These are phyloP conservation scores for Trichomonascus vanleenenianus DNA, from an alignment of 805 yeast genomes.

Conservation along the genomic window DNA sequence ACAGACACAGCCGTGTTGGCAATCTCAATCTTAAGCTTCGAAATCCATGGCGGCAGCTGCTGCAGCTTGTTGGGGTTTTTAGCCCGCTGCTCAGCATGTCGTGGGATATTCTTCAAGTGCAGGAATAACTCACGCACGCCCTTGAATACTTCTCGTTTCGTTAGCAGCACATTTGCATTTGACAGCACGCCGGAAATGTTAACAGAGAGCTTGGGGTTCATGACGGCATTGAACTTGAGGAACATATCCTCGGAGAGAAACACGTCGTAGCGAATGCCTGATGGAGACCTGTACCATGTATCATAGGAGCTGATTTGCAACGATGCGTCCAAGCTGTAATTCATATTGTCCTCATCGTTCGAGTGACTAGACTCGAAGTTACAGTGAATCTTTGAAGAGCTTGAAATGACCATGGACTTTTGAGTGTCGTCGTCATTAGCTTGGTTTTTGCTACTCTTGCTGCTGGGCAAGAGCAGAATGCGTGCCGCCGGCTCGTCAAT, in stretches of 20 bases:
- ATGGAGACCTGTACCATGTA: conserved; percentile 26
- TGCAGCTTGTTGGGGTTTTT: conserved; percentile 7
- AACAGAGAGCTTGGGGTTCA: conserved; percentile 26
- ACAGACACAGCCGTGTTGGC: conserved; percentile 20
- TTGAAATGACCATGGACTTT: conserved; percentile 27
- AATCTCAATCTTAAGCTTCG: conserved; percentile 23
- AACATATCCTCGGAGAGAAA: conserved; percentile 18
- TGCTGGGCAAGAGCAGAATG: conserved; percentile 17
- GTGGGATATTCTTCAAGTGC: conserved; percentile 3
- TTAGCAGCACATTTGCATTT: conserved; percentile 22
- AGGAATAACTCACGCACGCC: conserved; percentile 21
- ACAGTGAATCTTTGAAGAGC: conserved; percentile 27
- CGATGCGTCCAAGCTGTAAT: conserved; percentile 20
- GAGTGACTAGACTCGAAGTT: conserved; percentile 26
- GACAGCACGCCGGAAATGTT: conserved; percentile 18
- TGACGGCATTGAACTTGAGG: conserved; percentile 18
- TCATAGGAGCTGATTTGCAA: conserved; percentile 19
- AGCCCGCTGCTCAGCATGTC: not conserved
- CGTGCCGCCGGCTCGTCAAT: conserved; percentile 30
- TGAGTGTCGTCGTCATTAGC: conserved; percentile 7
- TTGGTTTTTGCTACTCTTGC: conserved; percentile 3
- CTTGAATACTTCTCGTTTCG: conserved; percentile 28
- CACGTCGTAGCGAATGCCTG: conserved; percentile 23
- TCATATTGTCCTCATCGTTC: conserved; percentile 9
- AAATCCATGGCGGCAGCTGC: conserved; percentile 24